Evolutionary conservation across 495 filamentous ascomycete species (phyloP), one percentile per base, ranked within the genome.

Genomic region (Coniosporium apollinis): DNA sequence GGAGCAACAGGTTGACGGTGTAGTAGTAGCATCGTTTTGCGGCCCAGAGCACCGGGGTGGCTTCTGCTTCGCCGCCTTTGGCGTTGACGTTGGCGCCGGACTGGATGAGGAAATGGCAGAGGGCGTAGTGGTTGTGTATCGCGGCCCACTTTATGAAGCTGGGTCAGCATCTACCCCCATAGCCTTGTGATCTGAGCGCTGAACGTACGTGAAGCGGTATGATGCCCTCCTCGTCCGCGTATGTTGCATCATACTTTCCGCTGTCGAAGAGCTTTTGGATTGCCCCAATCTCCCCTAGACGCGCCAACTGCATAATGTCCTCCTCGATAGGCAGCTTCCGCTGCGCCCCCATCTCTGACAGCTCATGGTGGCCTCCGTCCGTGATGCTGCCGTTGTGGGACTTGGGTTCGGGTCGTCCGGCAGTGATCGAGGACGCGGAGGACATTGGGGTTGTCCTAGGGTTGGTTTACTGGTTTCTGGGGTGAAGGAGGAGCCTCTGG

Each of bases 81-180:
- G 78, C 79, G 54, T 97, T 94, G 46, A 94, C 79, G 49, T 86
- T 76, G 50, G 85, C 89, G 44, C 89, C 89, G 36, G 67, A 66
- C 39, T 93, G 79, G 43, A 97, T 68, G 10, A 97, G 73, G 53
- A 89, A 91, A 55, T 89, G 86, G 69, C 87, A 94, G 63, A 93
- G 78, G 37, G 82, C 79, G 58, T 84, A 91, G 54, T 92, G 87
- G 54, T 94, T 94, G 59, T 96, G 94, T 57, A 96, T 94, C n/a
- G 89, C 83, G 11, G 89, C 89, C 89, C 89, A 97, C 87, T 97
- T 25, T 9, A 56, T 4, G 21, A 5, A 24, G 32, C 15, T 4
- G 24, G 22, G 49, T 64, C 45, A 58, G 54, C 38, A 37, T 29
- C 26, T 30, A 42, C 21, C 33, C 32, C 16, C 22, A 36, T 10